phyloP scores from a whole-genome alignment of 129 eudicot genomes.

The Glebionis coronaria region DNA sequence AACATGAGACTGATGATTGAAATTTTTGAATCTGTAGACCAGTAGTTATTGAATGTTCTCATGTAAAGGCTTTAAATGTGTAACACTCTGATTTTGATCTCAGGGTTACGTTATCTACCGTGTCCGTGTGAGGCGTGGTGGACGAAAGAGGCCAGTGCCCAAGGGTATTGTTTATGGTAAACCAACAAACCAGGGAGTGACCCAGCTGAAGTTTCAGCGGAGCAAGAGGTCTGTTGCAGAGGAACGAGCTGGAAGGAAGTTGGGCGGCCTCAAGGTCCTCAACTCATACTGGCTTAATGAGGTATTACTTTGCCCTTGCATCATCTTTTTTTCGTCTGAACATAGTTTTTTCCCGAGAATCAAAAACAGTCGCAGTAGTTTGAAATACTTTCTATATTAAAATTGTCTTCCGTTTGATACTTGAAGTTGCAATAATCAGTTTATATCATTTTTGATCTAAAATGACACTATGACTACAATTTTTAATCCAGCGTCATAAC shows the following conservation, averaged over 20 bases:
- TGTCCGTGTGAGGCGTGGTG: conserved; percentile 82
- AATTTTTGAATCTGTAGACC: neutral
- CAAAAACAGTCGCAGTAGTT: too few relatives aligned
- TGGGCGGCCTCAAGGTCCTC: conserved; percentile 80
- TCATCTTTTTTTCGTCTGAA: neutral
- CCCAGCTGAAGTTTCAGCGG: conserved; percentile 64
- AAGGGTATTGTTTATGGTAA: conserved; percentile 79
- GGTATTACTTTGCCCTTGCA: conserved; percentile 27
- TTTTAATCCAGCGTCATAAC: too few relatives aligned
- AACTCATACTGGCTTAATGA: conserved; percentile 66
- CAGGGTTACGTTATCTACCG: conserved; percentile 69
- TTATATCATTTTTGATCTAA: neutral
- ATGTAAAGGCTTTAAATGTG: too few relatives aligned
- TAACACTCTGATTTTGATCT: neutral
- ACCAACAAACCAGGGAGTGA: conserved; percentile 73
- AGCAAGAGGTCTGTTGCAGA: conserved; percentile 80
- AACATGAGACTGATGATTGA: neutral
- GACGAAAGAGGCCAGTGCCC: conserved; percentile 82
- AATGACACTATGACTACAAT: too few relatives aligned
- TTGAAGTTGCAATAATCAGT: neutral
- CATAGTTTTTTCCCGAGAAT: neutral
- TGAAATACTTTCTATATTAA: too few relatives aligned
- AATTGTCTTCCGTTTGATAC: too few relatives aligned
- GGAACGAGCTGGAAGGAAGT: conserved; percentile 72
- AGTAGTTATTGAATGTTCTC: neutral